Conservation (phyloP, 108 stramenopile genomes). For the Thalassiosira profunda region DNA sequence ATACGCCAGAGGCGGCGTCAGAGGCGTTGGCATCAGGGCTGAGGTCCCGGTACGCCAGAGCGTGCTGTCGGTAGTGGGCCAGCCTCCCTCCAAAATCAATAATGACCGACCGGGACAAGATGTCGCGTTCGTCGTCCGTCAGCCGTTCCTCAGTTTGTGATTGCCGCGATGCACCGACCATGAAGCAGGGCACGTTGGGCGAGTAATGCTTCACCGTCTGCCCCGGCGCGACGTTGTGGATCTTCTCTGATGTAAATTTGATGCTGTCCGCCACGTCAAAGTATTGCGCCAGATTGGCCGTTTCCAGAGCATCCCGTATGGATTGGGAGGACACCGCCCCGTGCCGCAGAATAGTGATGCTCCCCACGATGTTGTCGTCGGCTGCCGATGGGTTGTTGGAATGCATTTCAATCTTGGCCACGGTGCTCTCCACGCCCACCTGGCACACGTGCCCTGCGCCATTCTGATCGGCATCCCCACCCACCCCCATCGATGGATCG, state of each 20-base stretch:
- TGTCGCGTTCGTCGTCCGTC: constrained; percentile 32
- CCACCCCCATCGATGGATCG: constrained; percentile 51
- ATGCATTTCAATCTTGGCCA: constrained; percentile 75
- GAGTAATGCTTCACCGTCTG: constrained; percentile 97
- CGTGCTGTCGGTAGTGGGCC: constrained; percentile 43
- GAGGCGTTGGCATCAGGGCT: constrained; percentile 60
- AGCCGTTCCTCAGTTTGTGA: neutral
- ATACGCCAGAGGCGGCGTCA: constrained; percentile 74
- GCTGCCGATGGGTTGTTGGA: constrained; percentile 1
- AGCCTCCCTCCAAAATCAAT: constrained; percentile 88
- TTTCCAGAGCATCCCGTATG: constrained; percentile 51
- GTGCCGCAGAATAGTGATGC: constrained; percentile 72
- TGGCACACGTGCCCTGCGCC: constrained; percentile 40
- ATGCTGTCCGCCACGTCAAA: constrained; percentile 41
- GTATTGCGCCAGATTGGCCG: constrained; percentile 33
- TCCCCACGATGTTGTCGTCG: constrained; percentile 18
- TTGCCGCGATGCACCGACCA: constrained; percentile 49
- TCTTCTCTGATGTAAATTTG: constrained; percentile 60
- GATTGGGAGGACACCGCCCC: constrained; percentile 75
- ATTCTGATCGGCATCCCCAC: neutral
- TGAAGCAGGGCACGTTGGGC: constrained; percentile 89
- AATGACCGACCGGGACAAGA: constrained; percentile 64
- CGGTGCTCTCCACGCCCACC: constrained; percentile 89
- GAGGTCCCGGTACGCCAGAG: constrained; percentile 86
- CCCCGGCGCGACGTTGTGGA: constrained; percentile 88